These are phyloP conservation scores for Lichtheimia corymbifera DNA, from an alignment of 371 early-diverging fungal genomes.

Conservation along the genomic window DNA sequence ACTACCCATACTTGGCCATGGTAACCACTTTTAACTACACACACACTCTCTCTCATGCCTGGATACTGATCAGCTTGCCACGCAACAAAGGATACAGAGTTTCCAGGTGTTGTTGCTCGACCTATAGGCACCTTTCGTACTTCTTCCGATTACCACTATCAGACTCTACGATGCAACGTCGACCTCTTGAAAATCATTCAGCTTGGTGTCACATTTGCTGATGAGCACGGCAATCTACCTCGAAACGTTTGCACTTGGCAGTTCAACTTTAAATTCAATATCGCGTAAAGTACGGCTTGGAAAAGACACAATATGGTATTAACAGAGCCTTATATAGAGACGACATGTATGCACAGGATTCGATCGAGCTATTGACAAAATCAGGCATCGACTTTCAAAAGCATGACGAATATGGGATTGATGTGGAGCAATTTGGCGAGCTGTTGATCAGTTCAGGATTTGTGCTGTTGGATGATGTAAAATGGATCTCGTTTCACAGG, in stretches of 20 bases:
- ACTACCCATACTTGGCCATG: slow-evolving; percentile 98
- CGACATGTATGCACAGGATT: slow-evolving; percentile 99
- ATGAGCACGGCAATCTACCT: slow-evolving; percentile 92
- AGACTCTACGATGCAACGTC: slow-evolving; percentile 98
- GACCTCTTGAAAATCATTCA: slow-evolving; percentile 99
- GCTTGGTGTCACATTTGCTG: slow-evolving; percentile 97
- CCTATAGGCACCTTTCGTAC: slow-evolving; percentile 97
- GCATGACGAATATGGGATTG: slow-evolving; percentile 97
- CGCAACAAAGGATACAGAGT: slow-evolving; percentile 92
- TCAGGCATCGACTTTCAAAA: slow-evolving; percentile 99
- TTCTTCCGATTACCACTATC: slow-evolving; percentile 97
- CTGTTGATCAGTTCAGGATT: slow-evolving; percentile 97
- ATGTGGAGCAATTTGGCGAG: slow-evolving; percentile 96
- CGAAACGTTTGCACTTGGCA: slow-evolving; percentile 97
- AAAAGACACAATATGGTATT: neutral
- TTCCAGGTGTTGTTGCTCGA: slow-evolving; percentile 99
- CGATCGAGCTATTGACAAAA: slow-evolving; percentile 95
- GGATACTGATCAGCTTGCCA: neutral
- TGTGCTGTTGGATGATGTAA: slow-evolving; percentile 90
- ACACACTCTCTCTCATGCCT: neutral
- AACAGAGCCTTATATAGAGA: slow-evolving; percentile 47
- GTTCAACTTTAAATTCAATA: slow-evolving; percentile 99
- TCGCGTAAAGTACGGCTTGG: slow-evolving; percentile 55
- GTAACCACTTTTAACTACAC: slow-evolving; percentile 43
- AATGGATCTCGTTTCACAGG: slow-evolving; percentile 99